These are phyloP conservation scores for Mucor velutinosus DNA, from an alignment of 371 early-diverging fungal genomes.

Conservation along the genomic window DNA sequence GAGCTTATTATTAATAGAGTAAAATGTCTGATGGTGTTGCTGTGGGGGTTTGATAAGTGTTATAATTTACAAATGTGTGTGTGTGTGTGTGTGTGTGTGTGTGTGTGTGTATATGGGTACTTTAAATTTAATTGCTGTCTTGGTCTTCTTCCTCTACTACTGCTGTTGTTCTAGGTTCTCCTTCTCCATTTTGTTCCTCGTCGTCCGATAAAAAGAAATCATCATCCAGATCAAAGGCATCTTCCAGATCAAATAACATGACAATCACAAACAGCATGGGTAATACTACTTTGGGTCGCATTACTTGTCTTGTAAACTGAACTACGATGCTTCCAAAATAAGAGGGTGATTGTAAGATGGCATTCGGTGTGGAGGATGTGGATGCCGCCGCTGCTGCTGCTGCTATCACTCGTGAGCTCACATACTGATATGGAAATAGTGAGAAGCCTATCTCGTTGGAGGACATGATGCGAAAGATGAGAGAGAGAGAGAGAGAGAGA, in stretches of 20 bases:
- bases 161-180: not conserved
- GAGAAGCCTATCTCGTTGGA: constrained; percentile 15
- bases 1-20: not conserved
- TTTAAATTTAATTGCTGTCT: not conserved
- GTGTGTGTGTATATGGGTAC: not conserved
- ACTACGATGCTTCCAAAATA: constrained; percentile 39
- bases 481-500: not conserved
- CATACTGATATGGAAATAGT: constrained; percentile 27
- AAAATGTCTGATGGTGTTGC: no score
- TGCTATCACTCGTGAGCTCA: constrained; percentile 28
- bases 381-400: constrained; percentile 24
- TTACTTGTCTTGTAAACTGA: constrained; percentile 43
- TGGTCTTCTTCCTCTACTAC: not conserved
- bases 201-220: constrained; percentile 19
- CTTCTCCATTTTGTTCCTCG: constrained; percentile 5
- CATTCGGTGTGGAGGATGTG: not conserved
- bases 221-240: constrained; percentile 45
- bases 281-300: constrained; percentile 39
- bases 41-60: not conserved
- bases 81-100: not conserved
- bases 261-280: constrained; percentile 44
- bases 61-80: not conserved
- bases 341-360: constrained; percentile 23
- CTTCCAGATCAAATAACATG: constrained; percentile 48
- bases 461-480: not conserved